Conservation (phyloP, 805 yeast genomes). For the Lipomyces chichibuensis region DNA sequence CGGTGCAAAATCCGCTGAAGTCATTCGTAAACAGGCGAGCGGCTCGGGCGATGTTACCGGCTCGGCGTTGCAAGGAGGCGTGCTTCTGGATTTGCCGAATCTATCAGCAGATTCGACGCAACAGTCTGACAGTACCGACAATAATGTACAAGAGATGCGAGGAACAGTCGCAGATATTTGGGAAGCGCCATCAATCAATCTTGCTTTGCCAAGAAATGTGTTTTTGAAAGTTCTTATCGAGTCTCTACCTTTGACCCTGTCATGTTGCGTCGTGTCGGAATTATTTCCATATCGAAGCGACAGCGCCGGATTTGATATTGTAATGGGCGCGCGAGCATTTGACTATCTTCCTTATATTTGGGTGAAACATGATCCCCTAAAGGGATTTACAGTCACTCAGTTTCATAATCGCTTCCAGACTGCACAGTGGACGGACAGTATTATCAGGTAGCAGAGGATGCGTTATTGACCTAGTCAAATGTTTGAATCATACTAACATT, state of each 20-base stretch:
- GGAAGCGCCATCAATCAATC: neutral
- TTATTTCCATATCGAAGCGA: conserved; percentile 17
- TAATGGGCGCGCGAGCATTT: conserved; percentile 16
- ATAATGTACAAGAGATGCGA: neutral
- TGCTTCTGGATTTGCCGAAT: neutral
- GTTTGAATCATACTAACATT: neutral
- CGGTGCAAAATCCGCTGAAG: neutral
- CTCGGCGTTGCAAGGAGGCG: neutral
- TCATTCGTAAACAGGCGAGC: neutral
- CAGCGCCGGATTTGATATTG: conserved; percentile 16
- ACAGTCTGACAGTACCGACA: neutral
- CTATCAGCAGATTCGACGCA: neutral
- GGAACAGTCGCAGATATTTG: neutral
- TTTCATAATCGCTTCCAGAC: conserved; percentile 5
- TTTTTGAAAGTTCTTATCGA: neutral
- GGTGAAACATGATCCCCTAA: conserved; percentile 7
- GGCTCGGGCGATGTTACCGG: neutral
- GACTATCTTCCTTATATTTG: conserved; percentile 11
- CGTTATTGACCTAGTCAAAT: neutral
- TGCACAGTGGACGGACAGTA: neutral
- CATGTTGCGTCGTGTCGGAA: conserved; percentile 15
- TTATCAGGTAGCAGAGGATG: conserved; percentile 6
- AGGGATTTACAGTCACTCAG: conserved; percentile 19
- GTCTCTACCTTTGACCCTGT: conserved; percentile 5
- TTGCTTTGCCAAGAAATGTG: neutral